Evolutionary conservation across 208 protist genomes (phyloP), one percentile per base, ranked within the genome.

Genomic region (Vickermania ingenoplastis): DNA sequence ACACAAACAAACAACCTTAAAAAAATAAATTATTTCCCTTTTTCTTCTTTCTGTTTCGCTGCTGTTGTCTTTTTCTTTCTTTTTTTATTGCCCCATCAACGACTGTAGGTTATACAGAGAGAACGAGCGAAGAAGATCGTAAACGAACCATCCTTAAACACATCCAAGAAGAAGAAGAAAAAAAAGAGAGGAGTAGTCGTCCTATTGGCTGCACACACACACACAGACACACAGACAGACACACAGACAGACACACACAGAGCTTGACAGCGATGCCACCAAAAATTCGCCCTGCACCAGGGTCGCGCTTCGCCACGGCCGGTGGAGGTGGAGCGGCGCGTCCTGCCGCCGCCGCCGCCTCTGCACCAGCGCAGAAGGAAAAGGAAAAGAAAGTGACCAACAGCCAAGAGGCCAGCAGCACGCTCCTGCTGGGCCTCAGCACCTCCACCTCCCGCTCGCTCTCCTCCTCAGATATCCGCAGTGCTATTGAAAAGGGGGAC

Each of bases 401-500:
- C 24, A 82, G 67, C 41, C 77, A 89, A 69, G 86, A 93, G 68
- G 66, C 61, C 45, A 77, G 69, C 66, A 85, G 80, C 69, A 93
- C 80, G 31, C 59, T 93, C 56, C 74, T 93, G 57, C 41, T 88
- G 7, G 76, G 78, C 4, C 25, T 76, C 27, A 45, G 36, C 17
- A 41, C 54, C 0, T 60, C 36, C 52, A 75, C 80, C 60, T 61
- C 63, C 17, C 59, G 22, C 31, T 49, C 25, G 36, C 55, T 79
- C 49, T 81, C 78, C 31, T 71, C 72, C 13, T 91, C 90, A 63
- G 92, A 97, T 48, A 73, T 98, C 25, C 91, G 91, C 60, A 75
- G 82, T 45, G 76, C 79, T 31, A 76, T 98, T 21, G 95, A 98
- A 64, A 92, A 92, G 48, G 89, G 87, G 11, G 79, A 90, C 55